These are phyloP conservation scores for Ilyonectria sp. DNA, from an alignment of 2,329 filamentous ascomycete species.

Conservation along the genomic window DNA sequence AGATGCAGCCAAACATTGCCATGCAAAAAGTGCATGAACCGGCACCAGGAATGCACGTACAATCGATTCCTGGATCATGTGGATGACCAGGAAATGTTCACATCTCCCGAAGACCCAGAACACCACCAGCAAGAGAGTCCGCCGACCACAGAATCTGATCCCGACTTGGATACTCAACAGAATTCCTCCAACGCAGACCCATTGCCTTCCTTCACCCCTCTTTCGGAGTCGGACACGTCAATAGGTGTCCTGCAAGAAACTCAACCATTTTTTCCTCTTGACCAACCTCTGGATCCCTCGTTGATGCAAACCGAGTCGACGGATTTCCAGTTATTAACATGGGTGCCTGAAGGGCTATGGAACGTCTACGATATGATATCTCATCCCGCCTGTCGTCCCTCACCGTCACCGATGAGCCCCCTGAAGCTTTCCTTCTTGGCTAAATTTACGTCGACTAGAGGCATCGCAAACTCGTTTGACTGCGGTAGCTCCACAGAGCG, in stretches of 20 bases:
- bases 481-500: neutral
- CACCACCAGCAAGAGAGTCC: neutral
- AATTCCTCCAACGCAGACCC: neutral
- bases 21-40: constrained; percentile 23
- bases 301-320: neutral
- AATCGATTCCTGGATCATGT: neutral
- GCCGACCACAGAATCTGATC: neutral
- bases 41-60: constrained; percentile 21
- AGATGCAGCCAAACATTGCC: constrained; percentile 19
- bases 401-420: neutral
- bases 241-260: neutral
- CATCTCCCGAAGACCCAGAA: neutral
- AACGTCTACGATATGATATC: neutral
- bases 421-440: constrained; percentile 21
- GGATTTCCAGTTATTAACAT: neutral
- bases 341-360: neutral
- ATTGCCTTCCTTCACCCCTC: neutral
- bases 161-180: neutral
- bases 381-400: neutral
- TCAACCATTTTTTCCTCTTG: neutral
- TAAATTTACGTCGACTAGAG: constrained; percentile 22
- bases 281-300: neutral
- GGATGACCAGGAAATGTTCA: neutral
- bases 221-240: neutral
- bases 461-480: constrained; percentile 28